These are phyloP conservation scores for Umbelopsis vinacea DNA, from an alignment of 192 early-diverging fungal species.

Conservation along the genomic window DNA sequence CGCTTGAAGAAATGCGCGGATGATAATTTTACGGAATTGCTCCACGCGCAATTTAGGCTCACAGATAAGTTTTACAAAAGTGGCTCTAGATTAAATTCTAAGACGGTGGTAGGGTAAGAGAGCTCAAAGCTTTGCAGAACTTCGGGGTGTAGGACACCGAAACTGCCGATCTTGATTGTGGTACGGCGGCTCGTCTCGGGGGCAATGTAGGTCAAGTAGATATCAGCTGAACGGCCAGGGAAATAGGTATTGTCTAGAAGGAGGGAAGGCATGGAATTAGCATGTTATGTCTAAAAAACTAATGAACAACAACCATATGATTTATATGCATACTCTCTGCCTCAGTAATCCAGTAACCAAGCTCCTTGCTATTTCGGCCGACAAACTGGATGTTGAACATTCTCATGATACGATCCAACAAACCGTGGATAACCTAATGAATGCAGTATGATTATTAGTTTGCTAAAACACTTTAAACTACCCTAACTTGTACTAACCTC, in stretches of 20 bases:
- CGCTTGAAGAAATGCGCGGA: neutral
- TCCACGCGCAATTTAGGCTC: neutral
- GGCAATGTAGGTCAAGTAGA: constrained; percentile 66
- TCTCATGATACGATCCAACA: constrained; percentile 88
- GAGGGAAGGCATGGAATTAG: neutral
- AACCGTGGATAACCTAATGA: constrained; percentile 82
- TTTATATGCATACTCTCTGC: constrained; percentile 59
- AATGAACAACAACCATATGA: neutral
- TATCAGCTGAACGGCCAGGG: constrained; percentile 88
- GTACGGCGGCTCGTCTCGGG: constrained; percentile 33
- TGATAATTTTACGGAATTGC: neutral
- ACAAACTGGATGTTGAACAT: constrained; percentile 71
- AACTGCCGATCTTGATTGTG: constrained; percentile 70
- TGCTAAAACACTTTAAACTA: too few relatives aligned
- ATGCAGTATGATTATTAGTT: constrained; percentile 20
- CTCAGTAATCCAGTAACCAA: constrained; percentile 83
- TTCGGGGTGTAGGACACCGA: constrained; percentile 93
- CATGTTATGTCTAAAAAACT: constrained; percentile 3
- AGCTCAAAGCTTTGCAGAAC: constrained; percentile 87
- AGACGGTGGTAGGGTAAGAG: constrained; percentile 79
- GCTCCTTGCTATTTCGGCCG: constrained; percentile 45
- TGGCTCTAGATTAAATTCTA: constrained; percentile 96
- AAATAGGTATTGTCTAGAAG: constrained; percentile 80
- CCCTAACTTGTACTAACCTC: constrained; percentile 51
- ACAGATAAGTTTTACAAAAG: constrained; percentile 72